A percentile compares a stretch with the other conserved stretches of the same genome.
Evolutionary conservation across 1,284 basidiomycete genomes (phyloP).

Genomic region (Ustilago tritici): DNA sequence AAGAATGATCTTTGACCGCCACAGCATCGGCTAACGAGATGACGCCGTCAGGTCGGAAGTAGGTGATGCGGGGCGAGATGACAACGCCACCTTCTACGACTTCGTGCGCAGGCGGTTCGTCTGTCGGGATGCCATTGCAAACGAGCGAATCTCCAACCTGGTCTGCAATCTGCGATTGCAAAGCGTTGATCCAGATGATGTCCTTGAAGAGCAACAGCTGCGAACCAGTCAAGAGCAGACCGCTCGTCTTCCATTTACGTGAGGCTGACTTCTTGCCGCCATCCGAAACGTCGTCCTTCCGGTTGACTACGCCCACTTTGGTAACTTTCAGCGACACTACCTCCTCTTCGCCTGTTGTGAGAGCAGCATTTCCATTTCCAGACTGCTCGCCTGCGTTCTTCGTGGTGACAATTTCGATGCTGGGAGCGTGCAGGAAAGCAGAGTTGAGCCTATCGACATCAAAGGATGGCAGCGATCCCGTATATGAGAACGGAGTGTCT

Average conservation of each 20-base stretch:
- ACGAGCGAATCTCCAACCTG: constrained; percentile 53
- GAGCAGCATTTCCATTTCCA: constrained; percentile 8
- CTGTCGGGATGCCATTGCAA: constrained; percentile 43
- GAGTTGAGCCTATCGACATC: constrained; percentile 50
- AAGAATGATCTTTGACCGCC: constrained; percentile 60
- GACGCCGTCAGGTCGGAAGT: constrained; percentile 87
- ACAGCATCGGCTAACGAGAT: constrained; percentile 75
- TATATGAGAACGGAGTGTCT: constrained; percentile 57
- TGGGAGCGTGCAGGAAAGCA: constrained; percentile 57
- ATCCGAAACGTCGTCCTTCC: constrained; percentile 80
- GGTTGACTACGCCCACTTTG: constrained; percentile 83
- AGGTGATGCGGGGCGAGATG: constrained; percentile 74
- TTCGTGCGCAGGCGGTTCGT: constrained; percentile 13
- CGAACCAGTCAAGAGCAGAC: constrained; percentile 86
- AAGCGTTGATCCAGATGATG: constrained; percentile 75
- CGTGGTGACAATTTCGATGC: constrained; percentile 62
- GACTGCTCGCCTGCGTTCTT: constrained; percentile 25
- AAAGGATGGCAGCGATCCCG: constrained; percentile 42
- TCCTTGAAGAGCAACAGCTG: constrained; percentile 94
- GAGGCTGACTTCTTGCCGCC: constrained; percentile 80
- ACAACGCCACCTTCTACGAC: constrained; percentile 64
- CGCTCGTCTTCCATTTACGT: constrained; percentile 90
- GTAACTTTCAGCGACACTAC: constrained; percentile 77
- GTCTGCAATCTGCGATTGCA: constrained; percentile 74
- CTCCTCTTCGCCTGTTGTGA: constrained; percentile 26